A percentile compares a stretch with the other conserved stretches of the same genome.
phyloP scores from a whole-genome alignment of 805 yeast genomes.

The Yamadazyma endophytica region DNA sequence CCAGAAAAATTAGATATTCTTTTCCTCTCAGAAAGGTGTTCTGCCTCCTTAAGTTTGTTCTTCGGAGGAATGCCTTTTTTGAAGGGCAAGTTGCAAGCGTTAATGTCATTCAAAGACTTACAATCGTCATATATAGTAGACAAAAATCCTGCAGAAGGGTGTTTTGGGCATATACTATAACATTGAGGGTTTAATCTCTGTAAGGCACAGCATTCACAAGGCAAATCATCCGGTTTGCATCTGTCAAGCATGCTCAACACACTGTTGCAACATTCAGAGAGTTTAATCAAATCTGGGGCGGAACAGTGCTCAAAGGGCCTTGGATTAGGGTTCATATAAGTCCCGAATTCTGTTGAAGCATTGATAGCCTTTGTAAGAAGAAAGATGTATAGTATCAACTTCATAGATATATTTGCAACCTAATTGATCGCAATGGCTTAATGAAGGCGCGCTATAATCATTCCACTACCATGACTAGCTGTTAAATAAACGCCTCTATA shows the following conservation, averaged over 20 bases:
- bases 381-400: no score
- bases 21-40: no score
- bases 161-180: constrained; percentile 46
- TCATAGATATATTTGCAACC: no score
- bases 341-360: constrained; percentile 21
- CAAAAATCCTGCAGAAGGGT: constrained; percentile 44
- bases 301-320: constrained; percentile 38
- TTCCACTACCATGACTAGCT: no score
- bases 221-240: constrained; percentile 51
- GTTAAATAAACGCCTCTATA: no score
- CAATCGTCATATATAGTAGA: constrained; percentile 45
- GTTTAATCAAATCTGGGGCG: constrained; percentile 38
- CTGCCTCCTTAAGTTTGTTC: no score
- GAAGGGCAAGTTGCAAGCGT: constrained; percentile 49
- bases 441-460: no score
- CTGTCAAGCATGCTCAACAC: constrained; percentile 43
- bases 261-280: constrained; percentile 44
- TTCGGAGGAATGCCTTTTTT: constrained; percentile 43
- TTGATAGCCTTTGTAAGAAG: no score
- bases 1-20: no score
- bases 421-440: no score
- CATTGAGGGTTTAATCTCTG: constrained; percentile 45
- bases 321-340: constrained; percentile 46
- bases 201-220: constrained; percentile 55
- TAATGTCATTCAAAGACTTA: constrained; percentile 42